Base-by-base conservation (phyloP, 352 stramenopile genomes). In the Globisporangium okanoganense region DNA sequence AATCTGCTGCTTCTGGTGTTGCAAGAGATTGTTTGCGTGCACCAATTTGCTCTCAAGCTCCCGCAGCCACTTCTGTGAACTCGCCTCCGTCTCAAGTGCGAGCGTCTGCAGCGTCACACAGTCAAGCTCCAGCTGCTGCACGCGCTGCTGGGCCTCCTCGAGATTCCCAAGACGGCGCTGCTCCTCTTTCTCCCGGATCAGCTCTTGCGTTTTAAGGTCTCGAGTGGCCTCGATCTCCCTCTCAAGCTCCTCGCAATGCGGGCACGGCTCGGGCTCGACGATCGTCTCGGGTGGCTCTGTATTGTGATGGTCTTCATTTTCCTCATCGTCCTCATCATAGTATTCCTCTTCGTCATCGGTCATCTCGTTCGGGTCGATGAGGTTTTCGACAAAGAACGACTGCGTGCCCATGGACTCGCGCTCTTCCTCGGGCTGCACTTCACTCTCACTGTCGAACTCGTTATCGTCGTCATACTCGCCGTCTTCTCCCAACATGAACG, bases 91-190 rank as follows among this genome's bases (percentile, higher is more conserved):
- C 49, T 56, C 49, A 29, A 43, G 49, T 1, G 49, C 29, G 29
- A 38, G 49, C 3, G 41, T 57, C 58, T 65, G 50, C 29, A 59
- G 50, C 58, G 52, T 22, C 9, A 43, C 38, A 29, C 29, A 36
- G 49, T 58, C 49, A 24, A 64, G 44, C 20, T 81, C 64, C 35
- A 84, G 68, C 41, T 78, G 55, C 54, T 81, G 54, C 36, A 81
- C 72, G 52, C 70, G 72, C 29, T 67, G 31, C 14, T 61, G 71
- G 35, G 69, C 71, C 43, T 71, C 62, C 3, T 31, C 27, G 25
- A 36, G n/a, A 2, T 40, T n/a, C 6, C 43, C 14, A n/a, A 43
- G 22, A 5, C 29, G 29, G 27, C 10, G 24, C 24, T 10, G 3
- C 14, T 20, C 24, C 27, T 6, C 3, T 14, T 38, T 25, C 22